Base-by-base conservation (phyloP, 1,284 basidiomycete species). In the Microbotryomycetes sp. region DNA sequence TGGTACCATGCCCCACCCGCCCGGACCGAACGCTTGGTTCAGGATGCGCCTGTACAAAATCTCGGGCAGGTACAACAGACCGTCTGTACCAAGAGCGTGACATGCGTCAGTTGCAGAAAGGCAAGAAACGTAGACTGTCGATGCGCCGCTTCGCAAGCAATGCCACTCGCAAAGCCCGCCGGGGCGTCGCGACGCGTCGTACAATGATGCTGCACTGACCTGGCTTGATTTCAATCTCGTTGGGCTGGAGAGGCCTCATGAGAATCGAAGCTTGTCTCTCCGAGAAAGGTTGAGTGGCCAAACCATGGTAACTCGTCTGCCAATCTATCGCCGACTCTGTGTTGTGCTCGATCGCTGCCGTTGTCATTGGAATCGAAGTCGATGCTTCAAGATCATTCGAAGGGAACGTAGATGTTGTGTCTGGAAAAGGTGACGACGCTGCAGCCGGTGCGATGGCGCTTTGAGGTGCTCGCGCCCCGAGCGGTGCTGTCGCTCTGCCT, bases 21-120 rank as follows among this genome's bases (percentile, higher is more conserved):
- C 94, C 5, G 94, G 94, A 9, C 94, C 94, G 72, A 98, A 97
- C 0, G 94, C 91, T 66, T 81, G 84, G 80, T 97, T 97, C 50
- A 97, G 77, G 45, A 92, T 87, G 16, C 94, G 83, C n/a, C 94
- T 83, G 74, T 97, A 98, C 76, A 97, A 96, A 75, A 97, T 98
- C 75, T 97, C 94, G 26, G 94, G 94, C 11, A 98, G 84, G 77
- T 97, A 98, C 29, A 97, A 79, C 31, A 98, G 80, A 3, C 94
- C 94, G 70, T 97, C 94, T 91, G 70, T 31, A 11, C 13, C 27
- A n/a, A 18, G n/a, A 55, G 26, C 4, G 9, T 26, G 50, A 24
- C 45, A 15, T 23, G 49, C 50, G 11, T n/a, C n/a, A n/a, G n/a
- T n/a, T n/a, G n/a, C n/a, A n/a, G 35, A 41, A 18, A 41, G 35